Evolutionary conservation across 1,139 yeast genomes (phyloP), one percentile per base, ranked within the genome.

Genomic region (Lodderomyces margitis): DNA sequence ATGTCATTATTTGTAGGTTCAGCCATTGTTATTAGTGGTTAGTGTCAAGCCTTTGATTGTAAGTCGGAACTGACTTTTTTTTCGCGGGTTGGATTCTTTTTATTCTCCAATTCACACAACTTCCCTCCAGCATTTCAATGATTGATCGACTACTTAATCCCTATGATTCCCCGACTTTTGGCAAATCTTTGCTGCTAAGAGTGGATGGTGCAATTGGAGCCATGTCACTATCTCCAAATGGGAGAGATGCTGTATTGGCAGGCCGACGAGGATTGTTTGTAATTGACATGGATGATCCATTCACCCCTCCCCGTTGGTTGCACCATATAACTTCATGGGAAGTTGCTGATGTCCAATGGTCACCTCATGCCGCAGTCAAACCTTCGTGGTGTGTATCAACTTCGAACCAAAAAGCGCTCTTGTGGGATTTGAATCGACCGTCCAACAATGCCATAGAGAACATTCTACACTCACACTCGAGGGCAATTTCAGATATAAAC

Each of bases 341-440:
- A 61, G 98, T 92, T 2, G 97, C 98, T 0, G 97, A 92, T 59
- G 97, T 91, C 1, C 98, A 92, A 59, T 92, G 98, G 98, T 87
- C 95, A 3, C 97, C 98, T 0, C 77, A 72, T 45, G 95, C 88
- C 57, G 72, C 76, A 9, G 74, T 81, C 0, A 86, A 86, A 48
- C 94, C 96, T 0, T 75, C 85, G 14, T 89, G 97, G 96, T 89
- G 94, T 41, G 84, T 91, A 1, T 87, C 96, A 0, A 89, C 98
- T 0, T 86, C 95, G 2, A 92, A 92, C 59, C 98, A 92, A 57
- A 91, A 92, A 62, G 98, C 96, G 1, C 68, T 92, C 53, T 80
- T 92, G 3, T 92, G 98, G 98, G 94, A 92, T 61, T 66, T 92
- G 49, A 80, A 87, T 1, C 67, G 92, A 49, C 81, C 88, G 1